Conservation (phyloP, 106 monocot species). For the Dendrobium huoshanense region DNA sequence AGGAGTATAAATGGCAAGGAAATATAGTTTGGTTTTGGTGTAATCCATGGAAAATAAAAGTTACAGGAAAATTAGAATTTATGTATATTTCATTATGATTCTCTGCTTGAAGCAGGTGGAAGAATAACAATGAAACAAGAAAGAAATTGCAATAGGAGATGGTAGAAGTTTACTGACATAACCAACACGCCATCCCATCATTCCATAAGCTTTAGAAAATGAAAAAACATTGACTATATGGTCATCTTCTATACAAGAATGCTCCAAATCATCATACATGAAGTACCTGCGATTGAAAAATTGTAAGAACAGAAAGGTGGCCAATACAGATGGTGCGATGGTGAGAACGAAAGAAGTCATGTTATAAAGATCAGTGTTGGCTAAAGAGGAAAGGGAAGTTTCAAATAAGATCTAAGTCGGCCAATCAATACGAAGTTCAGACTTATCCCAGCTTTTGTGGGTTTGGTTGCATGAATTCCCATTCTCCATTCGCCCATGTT, state of each 20-base stretch:
- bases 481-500: not conserved
- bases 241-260: conserved; percentile 80
- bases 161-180: conserved; percentile 59
- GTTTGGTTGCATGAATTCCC: not conserved
- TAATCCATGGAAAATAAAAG: too few species aligned
- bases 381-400: not conserved
- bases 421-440: not conserved
- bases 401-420: not conserved
- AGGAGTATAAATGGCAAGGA: too few species aligned
- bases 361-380: not conserved
- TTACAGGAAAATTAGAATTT: too few species aligned
- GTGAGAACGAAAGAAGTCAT: not conserved
- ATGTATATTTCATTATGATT: too few species aligned
- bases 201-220: conserved; percentile 95
- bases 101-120: too few species aligned
- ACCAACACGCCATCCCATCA: conserved; percentile 99
- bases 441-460: not conserved
- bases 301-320: not conserved
- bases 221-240: conserved; percentile 97
- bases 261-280: conserved; percentile 94
- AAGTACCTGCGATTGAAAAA: conserved; percentile 58
- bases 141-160: not conserved
- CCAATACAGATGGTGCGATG: not conserved
- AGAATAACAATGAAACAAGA: not conserved
- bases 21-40: too few species aligned